A percentile compares a stretch with the other conserved stretches of the same genome.
Conservation (phyloP, 208 protist species). For the Borovskyia barvae region DNA sequence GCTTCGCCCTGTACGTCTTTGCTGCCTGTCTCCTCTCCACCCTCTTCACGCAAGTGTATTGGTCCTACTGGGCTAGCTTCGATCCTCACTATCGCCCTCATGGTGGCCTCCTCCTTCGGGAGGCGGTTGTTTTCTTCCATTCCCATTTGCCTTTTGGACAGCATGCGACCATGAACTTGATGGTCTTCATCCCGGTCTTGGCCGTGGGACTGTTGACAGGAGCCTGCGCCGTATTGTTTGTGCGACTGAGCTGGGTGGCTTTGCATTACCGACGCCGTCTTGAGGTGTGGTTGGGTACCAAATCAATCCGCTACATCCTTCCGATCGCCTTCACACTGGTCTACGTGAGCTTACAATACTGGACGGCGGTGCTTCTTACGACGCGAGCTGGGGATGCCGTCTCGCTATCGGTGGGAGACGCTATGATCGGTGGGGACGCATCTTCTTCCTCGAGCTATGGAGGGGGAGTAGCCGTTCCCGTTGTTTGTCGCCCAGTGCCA, state of each 20-base stretch:
- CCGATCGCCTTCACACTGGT: constrained; percentile 41
- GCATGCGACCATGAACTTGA: constrained; percentile 42
- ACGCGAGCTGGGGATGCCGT: neutral
- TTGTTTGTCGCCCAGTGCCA: constrained; percentile 32
- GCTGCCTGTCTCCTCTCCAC: constrained; percentile 48
- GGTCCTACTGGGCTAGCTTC: constrained; percentile 45
- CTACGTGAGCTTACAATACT: constrained; percentile 43
- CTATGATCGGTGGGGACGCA: neutral
- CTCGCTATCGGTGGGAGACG: too few species aligned
- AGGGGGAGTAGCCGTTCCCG: neutral
- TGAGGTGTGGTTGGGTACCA: constrained; percentile 32
- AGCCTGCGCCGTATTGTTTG: constrained; percentile 31
- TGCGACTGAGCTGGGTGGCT: constrained; percentile 38
- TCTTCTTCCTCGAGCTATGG: neutral
- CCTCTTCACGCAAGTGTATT: constrained; percentile 43
- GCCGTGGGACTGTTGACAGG: constrained; percentile 39
- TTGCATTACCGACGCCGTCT: constrained; percentile 37
- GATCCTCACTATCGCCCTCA: constrained; percentile 24
- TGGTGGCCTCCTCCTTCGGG: constrained; percentile 29
- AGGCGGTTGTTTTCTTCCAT: constrained; percentile 31
- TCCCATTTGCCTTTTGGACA: constrained; percentile 39
- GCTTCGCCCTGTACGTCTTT: constrained; percentile 64
- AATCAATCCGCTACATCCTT: constrained; percentile 32
- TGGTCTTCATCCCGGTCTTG: constrained; percentile 40
- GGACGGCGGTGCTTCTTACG: constrained; percentile 15